Conservation (phyloP, 1,284 basidiomycete species). For the Leccinum pachyderme region DNA sequence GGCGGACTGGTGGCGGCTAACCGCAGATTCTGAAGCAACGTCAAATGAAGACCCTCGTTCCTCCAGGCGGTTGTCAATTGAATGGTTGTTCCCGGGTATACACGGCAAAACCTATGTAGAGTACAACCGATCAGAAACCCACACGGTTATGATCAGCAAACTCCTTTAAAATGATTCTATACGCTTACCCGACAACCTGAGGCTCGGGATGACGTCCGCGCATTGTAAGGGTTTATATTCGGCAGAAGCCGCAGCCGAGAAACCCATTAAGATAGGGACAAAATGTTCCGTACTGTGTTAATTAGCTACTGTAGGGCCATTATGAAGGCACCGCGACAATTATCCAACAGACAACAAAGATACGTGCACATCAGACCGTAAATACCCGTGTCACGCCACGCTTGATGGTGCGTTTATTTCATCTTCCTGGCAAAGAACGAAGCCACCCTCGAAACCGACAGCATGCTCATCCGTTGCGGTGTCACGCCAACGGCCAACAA, state of each 20-base stretch:
- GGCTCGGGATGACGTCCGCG: slow-evolving; percentile 16
- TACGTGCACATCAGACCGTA: slow-evolving; percentile 10
- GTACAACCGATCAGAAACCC: not conserved
- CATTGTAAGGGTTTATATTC: slow-evolving; percentile 10
- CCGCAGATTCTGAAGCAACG: not conserved
- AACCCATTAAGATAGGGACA: not conserved
- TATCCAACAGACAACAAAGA: slow-evolving; percentile 13
- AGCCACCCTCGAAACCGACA: slow-evolving; percentile 45
- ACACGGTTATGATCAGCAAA: slow-evolving; percentile 19
- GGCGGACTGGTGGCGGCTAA: slow-evolving; percentile 45
- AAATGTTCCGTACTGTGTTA: not conserved
- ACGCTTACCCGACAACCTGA: slow-evolving; percentile 5
- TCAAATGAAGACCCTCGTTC: slow-evolving; percentile 7
- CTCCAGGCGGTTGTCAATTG: slow-evolving; percentile 5
- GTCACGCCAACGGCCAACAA: slow-evolving; percentile 54
- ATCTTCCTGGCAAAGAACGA: slow-evolving; percentile 39
- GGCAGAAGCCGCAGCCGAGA: slow-evolving; percentile 3
- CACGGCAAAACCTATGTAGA: not conserved
- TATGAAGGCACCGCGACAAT: slow-evolving; percentile 19
- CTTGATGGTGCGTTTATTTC: slow-evolving; percentile 16
- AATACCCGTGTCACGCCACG: slow-evolving; percentile 14
- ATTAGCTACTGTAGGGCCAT: slow-evolving; percentile 15
- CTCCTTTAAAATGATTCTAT: slow-evolving; percentile 2
- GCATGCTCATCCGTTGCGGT: slow-evolving; percentile 37
- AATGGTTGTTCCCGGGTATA: not conserved